Percentiles rank a stretch among this genome's conserved stretches.
These are phyloP conservation scores for Vaccinium macrocarpon DNA, from an alignment of 148 eudicot species.

Conservation along the genomic window DNA sequence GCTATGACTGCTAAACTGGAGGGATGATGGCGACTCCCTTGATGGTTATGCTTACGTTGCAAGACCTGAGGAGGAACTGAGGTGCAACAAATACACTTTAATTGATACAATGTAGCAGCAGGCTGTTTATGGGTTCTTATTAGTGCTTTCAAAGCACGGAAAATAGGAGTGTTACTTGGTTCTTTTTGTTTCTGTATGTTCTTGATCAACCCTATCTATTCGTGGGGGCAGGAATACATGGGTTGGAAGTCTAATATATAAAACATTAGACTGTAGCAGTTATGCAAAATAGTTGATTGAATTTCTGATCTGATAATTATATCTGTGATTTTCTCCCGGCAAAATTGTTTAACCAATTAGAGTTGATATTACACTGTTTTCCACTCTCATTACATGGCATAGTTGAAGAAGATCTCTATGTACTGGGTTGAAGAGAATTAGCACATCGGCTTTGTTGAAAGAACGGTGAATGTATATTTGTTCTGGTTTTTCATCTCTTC, in stretches of 20 bases:
- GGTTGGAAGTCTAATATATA: not conserved
- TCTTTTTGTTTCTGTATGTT: not conserved
- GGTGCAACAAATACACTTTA: not conserved
- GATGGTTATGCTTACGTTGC: not conserved
- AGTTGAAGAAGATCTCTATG: not conserved
- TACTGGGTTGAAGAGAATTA: not conserved
- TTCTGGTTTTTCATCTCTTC: not conserved
- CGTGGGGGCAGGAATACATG: not conserved
- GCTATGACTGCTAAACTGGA: not conserved
- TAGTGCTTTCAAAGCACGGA: not conserved
- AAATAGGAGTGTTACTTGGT: not conserved
- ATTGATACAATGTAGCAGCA: not conserved
- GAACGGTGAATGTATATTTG: not conserved
- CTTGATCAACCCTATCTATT: not conserved
- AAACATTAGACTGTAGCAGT: slow-evolving; percentile 7
- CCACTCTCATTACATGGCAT: not conserved
- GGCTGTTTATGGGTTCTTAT: not conserved
- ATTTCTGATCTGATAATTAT: not conserved
- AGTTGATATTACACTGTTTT: not conserved
- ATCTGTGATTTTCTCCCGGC: not conserved
- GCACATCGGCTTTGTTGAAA: not conserved
- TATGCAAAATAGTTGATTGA: not conserved
- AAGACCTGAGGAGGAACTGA: not conserved
- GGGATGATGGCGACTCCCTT: not conserved
- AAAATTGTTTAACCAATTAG: not conserved